A percentile compares a stretch with the other conserved stretches of the same genome.
Evolutionary conservation across 352 stramenopile species (phyloP).

Genomic region (Globisporangium megalacanthum): DNA sequence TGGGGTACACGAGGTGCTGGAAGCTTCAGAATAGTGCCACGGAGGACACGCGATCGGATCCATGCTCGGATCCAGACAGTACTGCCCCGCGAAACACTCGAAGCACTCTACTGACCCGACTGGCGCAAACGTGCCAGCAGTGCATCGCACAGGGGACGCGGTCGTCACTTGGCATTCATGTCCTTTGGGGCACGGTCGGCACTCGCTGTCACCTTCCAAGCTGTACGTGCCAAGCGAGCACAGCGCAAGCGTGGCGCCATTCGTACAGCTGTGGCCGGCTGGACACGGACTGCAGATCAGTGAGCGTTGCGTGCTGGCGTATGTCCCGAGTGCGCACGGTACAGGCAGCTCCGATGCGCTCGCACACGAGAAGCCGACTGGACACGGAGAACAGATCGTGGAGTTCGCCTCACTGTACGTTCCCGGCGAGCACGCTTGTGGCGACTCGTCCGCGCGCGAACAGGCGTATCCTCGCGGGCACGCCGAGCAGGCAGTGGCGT

Average conservation of each 20-base stretch:
- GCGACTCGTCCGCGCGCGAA: slow-evolving; percentile 2
- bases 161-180: not conserved
- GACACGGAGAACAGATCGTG: slow-evolving; percentile 26
- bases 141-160: not conserved
- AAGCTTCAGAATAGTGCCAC: slow-evolving; percentile 36
- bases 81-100: slow-evolving; percentile 32
- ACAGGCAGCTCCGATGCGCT: slow-evolving; percentile 15
- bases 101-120: slow-evolving; percentile 27
- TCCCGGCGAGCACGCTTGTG: slow-evolving; percentile 12
- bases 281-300: slow-evolving; percentile 29
- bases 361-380: slow-evolving; percentile 21
- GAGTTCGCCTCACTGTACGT: slow-evolving; percentile 15
- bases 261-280: slow-evolving; percentile 43
- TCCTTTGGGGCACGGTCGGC: not conserved
- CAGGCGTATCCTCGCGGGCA: slow-evolving; percentile 36
- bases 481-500: slow-evolving; percentile 18
- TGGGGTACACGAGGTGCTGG: slow-evolving; percentile 24
- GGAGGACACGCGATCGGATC: slow-evolving; percentile 30
- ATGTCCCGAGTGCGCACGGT: slow-evolving; percentile 21
- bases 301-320: slow-evolving; percentile 17
- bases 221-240: not conserved
- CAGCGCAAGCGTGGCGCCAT: slow-evolving; percentile 5
- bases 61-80: slow-evolving; percentile 34
- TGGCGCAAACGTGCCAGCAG: slow-evolving; percentile 24
- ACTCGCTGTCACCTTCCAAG: not conserved